Evolutionary conservation across 1,139 yeast species (phyloP), one percentile per base, ranked within the genome.

Genomic region (Debaryomyces sp.): DNA sequence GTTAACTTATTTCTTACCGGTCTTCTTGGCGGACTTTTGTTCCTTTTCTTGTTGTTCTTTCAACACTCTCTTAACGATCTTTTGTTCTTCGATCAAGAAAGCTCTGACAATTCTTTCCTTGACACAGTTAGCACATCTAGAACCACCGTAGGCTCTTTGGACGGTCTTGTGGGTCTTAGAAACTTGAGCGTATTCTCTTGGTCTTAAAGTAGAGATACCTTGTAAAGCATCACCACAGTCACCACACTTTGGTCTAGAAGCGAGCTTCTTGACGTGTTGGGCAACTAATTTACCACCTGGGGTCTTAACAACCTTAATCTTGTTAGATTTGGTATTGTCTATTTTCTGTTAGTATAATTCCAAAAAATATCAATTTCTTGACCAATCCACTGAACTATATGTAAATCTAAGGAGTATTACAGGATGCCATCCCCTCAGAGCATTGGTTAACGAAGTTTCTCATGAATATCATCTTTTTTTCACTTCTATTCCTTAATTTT

Each of bases 91-190:
- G 67, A 94, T 89, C 77, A 94, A 87, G 90, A 94, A 94, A 74
- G 98, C 97, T 84, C 98, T 92, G 77, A 92, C 91, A 69, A 94
- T 87, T 87, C 97, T 89, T 80, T 91, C 96, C 86, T 90, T 91
- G 73, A 92, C 97, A 83, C 97, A 89, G 89, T 86, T 87, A 71
- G 96, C 96, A 82, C 97, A 91, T 84, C 95, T 85, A 70, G 96
- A 86, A 77, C 99, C 99, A 83, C 99, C 99, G 92, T 94, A 94
- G 70, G 97, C 92, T 86, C 99, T 94, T 76, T 92, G 92, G 67
- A 94, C 99, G 64, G 97, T 88, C 87, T 94, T 92, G 85, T 88
- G 89, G 72, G 97, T 89, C 84, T 87, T 91, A 65, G 97, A 90
- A 68, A 92, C 84, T 68, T 82, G 80, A 66, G 98, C 97, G 84